These are phyloP conservation scores for Uronychia setigera DNA, from an alignment of 73 alveolate species.

Conservation along the genomic window DNA sequence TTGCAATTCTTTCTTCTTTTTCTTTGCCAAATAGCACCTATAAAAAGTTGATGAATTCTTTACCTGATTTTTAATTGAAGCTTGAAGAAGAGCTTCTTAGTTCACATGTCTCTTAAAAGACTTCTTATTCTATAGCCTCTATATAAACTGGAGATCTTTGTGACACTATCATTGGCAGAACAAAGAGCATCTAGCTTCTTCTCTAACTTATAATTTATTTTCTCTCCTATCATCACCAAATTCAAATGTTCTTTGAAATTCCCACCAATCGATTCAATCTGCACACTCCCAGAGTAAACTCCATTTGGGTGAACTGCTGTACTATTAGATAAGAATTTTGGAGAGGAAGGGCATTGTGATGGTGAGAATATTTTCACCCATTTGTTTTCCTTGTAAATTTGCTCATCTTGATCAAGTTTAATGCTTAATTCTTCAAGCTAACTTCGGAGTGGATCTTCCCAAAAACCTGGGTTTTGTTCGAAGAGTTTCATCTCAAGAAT, in stretches of 20 bases:
- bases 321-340: neutral
- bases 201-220: conserved; percentile 54
- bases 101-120: neutral
- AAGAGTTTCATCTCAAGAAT: conserved; percentile 43
- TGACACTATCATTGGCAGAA: conserved; percentile 16
- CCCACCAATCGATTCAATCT: neutral
- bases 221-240: conserved; percentile 58
- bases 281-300: neutral
- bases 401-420: conserved; percentile 6
- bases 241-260: neutral
- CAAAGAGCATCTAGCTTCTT: conserved; percentile 45
- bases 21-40: neutral
- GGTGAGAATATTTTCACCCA: conserved; percentile 21
- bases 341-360: neutral
- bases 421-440: neutral
- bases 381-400: neutral
- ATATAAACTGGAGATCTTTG: conserved; percentile 34
- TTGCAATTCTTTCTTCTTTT: neutral
- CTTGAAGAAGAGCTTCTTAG: neutral
- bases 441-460: conserved; percentile 10
- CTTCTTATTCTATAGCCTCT: conserved; percentile 56
- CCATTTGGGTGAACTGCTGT: neutral
- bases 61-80: neutral
- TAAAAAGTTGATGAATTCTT: neutral
- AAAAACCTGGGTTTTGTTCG: neutral